Evolutionary conservation across 2,329 filamentous ascomycete genomes (phyloP).

Genomic region (Furcasterigmium furcatum): DNA sequence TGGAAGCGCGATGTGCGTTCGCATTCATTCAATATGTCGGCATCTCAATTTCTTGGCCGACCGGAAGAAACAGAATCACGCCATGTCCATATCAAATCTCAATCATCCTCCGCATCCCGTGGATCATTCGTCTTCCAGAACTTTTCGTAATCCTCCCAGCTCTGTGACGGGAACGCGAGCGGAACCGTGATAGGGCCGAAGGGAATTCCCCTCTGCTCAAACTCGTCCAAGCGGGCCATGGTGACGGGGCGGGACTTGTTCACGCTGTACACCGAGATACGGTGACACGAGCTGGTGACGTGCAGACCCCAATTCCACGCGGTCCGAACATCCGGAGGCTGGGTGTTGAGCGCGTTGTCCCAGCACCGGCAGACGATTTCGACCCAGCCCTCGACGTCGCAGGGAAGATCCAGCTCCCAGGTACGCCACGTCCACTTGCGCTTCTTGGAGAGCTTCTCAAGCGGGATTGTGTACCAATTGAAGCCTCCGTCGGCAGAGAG

Average conservation of each 20-base stretch:
- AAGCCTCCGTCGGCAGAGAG: conserved; percentile 60
- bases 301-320: conserved; percentile 66
- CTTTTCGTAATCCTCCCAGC: conserved; percentile 42
- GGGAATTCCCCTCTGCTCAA: conserved; percentile 43
- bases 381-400: conserved; percentile 59
- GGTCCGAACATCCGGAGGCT: conserved; percentile 50
- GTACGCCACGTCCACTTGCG: conserved; percentile 61
- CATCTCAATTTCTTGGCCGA: no score
- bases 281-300: conserved; percentile 60
- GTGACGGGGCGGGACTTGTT: conserved; percentile 49
- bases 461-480: conserved; percentile 61
- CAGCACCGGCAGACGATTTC: conserved; percentile 57
- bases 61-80: no score
- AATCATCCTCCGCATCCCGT: conserved; percentile 20
- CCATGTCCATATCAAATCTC: no score
- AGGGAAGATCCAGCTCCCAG: conserved; percentile 61
- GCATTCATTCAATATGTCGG: no score
- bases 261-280: conserved; percentile 60
- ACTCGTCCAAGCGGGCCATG: conserved; percentile 42
- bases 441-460: conserved; percentile 58
- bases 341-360: conserved; percentile 61
- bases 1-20: no score
- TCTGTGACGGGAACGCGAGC: conserved; percentile 44
- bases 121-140: conserved; percentile 21
- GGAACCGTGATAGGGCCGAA: conserved; percentile 54